Percentiles rank a stretch among this genome's conserved stretches.
These are phyloP conservation scores for Asterella californica DNA, from an alignment of 225 moss, liverwort and hornwort species.

Conservation along the genomic window DNA sequence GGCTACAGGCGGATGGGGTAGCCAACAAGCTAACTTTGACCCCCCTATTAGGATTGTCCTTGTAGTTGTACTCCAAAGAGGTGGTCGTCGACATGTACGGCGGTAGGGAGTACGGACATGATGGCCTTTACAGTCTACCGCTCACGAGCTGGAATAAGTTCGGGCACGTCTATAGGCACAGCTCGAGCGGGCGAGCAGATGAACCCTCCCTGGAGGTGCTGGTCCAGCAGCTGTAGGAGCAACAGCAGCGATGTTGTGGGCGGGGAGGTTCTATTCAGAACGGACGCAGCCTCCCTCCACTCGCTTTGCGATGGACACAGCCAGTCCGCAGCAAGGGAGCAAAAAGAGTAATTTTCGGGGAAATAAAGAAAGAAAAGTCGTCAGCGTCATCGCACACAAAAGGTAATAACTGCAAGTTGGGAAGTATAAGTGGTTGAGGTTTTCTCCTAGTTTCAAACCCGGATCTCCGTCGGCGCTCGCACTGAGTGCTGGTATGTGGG, in stretches of 20 bases:
- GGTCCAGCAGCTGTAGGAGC: too few relatives aligned
- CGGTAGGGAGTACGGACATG: too few relatives aligned
- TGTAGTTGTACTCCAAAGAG: too few relatives aligned
- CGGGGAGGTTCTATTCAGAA: background rate
- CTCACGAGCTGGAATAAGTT: too few relatives aligned
- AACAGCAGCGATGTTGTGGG: background rate
- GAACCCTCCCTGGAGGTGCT: background rate
- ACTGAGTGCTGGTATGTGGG: background rate
- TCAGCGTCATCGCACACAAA: background rate
- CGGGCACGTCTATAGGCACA: background rate
- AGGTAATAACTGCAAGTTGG: too few relatives aligned
- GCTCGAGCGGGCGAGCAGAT: background rate
- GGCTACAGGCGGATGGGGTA: too few relatives aligned
- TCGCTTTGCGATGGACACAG: background rate
- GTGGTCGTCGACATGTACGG: too few relatives aligned
- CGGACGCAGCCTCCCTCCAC: background rate
- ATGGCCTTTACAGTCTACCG: too few relatives aligned
- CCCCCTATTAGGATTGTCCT: too few relatives aligned
- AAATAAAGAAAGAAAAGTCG: background rate
- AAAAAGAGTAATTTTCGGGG: background rate
- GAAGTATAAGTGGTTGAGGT: background rate
- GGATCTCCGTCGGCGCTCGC: background rate
- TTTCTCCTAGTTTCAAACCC: background rate
- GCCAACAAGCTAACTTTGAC: too few relatives aligned
- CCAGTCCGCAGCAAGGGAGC: background rate